Percentiles rank a stretch among this genome's conserved stretches.
Evolutionary conservation across 257 asterid species (phyloP).

Genomic region (Lavandula angustifolia): DNA sequence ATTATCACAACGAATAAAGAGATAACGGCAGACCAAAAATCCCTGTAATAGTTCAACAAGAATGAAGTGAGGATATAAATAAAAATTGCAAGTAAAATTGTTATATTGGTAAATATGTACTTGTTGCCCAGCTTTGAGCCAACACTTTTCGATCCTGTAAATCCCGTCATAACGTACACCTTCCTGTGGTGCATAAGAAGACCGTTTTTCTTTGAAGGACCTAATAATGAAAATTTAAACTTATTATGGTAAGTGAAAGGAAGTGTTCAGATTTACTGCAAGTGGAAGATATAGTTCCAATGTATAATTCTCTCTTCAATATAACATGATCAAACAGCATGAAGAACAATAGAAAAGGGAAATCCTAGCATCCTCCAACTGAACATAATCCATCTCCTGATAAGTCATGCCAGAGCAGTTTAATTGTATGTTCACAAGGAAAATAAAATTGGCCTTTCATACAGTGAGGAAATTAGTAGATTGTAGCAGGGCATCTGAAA

Average conservation of each 20-base stretch:
- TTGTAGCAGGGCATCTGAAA: not conserved
- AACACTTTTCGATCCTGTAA: constrained; percentile 89
- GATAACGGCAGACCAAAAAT: constrained; percentile 74
- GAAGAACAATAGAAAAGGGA: not conserved
- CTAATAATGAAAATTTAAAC: constrained; percentile 38
- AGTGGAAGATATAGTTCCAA: constrained; percentile 3
- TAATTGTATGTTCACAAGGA: constrained; percentile 15
- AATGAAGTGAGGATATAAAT: constrained; percentile 8
- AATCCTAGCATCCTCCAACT: constrained; percentile 4
- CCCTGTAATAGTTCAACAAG: constrained; percentile 52
- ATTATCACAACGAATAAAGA: constrained; percentile 96
- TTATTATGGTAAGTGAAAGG: not conserved
- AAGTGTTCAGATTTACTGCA: not conserved
- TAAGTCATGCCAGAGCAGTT: constrained; percentile 7
- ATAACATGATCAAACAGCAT: too few relatives aligned
- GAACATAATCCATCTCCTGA: constrained; percentile 4
- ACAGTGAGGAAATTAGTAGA: constrained; percentile 7
- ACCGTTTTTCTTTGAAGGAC: constrained; percentile 82
- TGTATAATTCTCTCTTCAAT: not conserved
- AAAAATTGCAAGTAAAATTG: constrained; percentile 11
- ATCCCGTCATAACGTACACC: constrained; percentile 93
- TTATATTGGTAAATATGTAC: constrained; percentile 37
- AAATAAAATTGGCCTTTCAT: not conserved
- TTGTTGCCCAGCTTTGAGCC: constrained; percentile 81
- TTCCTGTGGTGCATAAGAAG: constrained; percentile 76